These are phyloP conservation scores for Thermochaetoides thermophila DNA, from an alignment of 495 filamentous ascomycete genomes.

Conservation along the genomic window DNA sequence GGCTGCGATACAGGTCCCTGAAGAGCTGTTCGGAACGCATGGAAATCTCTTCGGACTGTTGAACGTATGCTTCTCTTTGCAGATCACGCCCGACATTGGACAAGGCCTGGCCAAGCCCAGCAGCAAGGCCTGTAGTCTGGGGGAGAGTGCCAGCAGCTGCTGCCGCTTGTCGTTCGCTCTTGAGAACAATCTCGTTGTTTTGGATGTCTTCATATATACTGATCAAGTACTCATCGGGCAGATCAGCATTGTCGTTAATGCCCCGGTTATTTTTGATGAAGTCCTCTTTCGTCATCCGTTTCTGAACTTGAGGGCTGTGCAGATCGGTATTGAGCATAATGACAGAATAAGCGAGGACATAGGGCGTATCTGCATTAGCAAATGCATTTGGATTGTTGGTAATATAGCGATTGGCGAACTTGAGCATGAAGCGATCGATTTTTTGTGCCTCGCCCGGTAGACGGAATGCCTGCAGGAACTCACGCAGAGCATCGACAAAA, in stretches of 20 bases:
- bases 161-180: conserved; percentile 77
- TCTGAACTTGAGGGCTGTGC: conserved; percentile 76
- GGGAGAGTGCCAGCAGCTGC: conserved; percentile 52
- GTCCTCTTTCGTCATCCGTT: conserved; percentile 85
- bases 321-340: conserved; percentile 95
- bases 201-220: conserved; percentile 87
- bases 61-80: conserved; percentile 82
- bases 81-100: conserved; percentile 82
- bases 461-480: conserved; percentile 89
- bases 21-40: conserved; percentile 60
- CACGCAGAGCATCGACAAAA: conserved; percentile 82
- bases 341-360: conserved; percentile 89
- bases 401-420: conserved; percentile 93
- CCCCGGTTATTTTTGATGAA: conserved; percentile 98
- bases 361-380: conserved; percentile 95
- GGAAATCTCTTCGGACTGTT: conserved; percentile 84
- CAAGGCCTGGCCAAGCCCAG: conserved; percentile 77
- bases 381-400: conserved; percentile 93
- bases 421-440: conserved; percentile 98
- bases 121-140: conserved; percentile 55
- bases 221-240: conserved; percentile 82
- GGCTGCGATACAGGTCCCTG: conserved; percentile 73
- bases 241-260: conserved; percentile 90
- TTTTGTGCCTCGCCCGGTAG: conserved; percentile 95
- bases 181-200: conserved; percentile 83